Evolutionary conservation across 768 basidiomycete species (phyloP), one percentile per base, ranked within the genome.

Genomic region (Pleurotus cornucopiae): DNA sequence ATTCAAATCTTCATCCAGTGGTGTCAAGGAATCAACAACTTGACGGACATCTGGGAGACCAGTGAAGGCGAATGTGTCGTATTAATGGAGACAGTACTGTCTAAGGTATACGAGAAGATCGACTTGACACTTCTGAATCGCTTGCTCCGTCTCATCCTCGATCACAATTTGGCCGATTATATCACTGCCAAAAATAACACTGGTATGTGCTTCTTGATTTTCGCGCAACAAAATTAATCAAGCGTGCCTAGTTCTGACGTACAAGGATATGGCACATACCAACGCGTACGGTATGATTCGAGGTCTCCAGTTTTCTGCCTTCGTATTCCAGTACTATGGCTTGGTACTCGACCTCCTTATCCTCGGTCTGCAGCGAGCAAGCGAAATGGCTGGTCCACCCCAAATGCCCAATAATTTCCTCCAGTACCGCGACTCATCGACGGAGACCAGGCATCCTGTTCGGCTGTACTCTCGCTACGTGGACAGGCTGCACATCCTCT

Each of bases 171-270:
- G 76, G 97, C 97, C 18, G 96, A 98, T 66, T 99, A 99, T 69
- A 98, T 98, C 67, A 99, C 97, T 3, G 91, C 94, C 16, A 98
- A 98, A 84, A 98, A 98, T 76, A 98, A 98, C 71, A 94, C 91
- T 0, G 82, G 83, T 81, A 55, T 47, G 76, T 61, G 20, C 5
- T 23, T 51, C 12, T 16, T 54, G 46, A 21, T 40, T n/a, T 41
- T 46, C 23, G 13, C 20, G 16, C 25, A 34, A 26, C 14, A 46
- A 52, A 4, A 48, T 37, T n/a, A 13, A 6, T 56, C 48, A 43
- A 21, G 39, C 38, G 26, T 57, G 57, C 54, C 9, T 59, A 76
- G 89, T 90, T 5, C 69, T 95, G 64, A 96, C 94, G 0, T 96
- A 95, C 77, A 96, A 96, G 76, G 81, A 98, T 63, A 98, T 99